These are phyloP conservation scores for Actinomucor elegans DNA, from an alignment of 371 early-diverging fungal genomes.

Conservation along the genomic window DNA sequence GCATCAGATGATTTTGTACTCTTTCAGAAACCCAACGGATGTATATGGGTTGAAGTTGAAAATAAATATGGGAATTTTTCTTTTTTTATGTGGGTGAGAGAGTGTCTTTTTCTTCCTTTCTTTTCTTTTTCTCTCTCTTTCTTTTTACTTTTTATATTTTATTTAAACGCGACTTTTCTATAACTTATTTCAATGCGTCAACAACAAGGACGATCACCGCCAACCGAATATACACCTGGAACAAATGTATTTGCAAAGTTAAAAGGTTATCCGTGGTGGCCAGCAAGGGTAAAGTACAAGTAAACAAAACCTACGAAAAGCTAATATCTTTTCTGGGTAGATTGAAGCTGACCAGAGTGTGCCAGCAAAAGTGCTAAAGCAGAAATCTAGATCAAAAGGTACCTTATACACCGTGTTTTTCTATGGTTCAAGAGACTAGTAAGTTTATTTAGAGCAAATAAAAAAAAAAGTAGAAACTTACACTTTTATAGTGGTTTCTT, in stretches of 20 bases:
- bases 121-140: too few relatives aligned
- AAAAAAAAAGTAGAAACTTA: not conserved
- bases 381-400: constrained; percentile 54
- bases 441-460: constrained; percentile 27
- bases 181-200: too few relatives aligned
- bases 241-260: constrained; percentile 71
- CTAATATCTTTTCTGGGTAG: constrained; percentile 19
- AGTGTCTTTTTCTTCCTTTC: too few relatives aligned
- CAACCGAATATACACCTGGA: constrained; percentile 53
- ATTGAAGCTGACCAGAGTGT: constrained; percentile 58
- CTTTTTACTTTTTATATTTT: too few relatives aligned
- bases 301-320: not conserved
- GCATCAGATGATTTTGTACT: too few relatives aligned
- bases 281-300: constrained; percentile 56
- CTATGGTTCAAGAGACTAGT: constrained; percentile 75
- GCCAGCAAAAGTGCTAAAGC: constrained; percentile 53
- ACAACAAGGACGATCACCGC: constrained; percentile 16
- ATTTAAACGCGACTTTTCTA: too few relatives aligned
- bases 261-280: constrained; percentile 83
- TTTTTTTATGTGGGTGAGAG: too few relatives aligned
- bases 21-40: too few relatives aligned
- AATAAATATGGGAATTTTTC: too few relatives aligned
- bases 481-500: constrained; percentile 32
- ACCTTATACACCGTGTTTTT: constrained; percentile 67
- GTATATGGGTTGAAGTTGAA: too few relatives aligned